phyloP scores from a whole-genome alignment of 2,329 filamentous ascomycete species.

The Podosphaera fusca region DNA sequence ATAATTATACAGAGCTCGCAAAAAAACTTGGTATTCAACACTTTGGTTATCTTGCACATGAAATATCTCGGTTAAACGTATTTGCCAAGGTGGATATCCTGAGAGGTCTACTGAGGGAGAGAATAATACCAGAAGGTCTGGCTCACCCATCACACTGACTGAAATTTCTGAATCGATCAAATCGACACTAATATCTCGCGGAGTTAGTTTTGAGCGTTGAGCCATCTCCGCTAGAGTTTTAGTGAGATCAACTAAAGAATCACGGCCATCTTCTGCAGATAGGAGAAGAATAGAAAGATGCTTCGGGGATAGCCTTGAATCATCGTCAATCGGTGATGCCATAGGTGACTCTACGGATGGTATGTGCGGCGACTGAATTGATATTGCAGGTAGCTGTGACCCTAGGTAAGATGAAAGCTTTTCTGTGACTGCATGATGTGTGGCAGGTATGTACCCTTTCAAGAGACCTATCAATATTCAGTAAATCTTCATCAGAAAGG shows the following conservation, averaged over 20 bases:
- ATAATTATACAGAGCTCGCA: conserved; percentile 63
- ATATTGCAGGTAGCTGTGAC: conserved; percentile 44
- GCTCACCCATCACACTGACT: conserved; percentile 61
- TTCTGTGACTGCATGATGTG: conserved; percentile 54
- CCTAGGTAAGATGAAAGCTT: conserved; percentile 82
- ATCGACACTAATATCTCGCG: conserved; percentile 62
- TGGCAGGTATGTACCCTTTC: conserved; percentile 70
- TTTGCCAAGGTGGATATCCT: conserved; percentile 91
- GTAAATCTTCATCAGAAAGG: neutral
- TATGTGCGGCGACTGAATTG: conserved; percentile 48
- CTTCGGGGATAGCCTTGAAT: conserved; percentile 17
- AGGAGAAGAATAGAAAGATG: conserved; percentile 48
- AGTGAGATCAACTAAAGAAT: conserved; percentile 86
- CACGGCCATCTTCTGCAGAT: conserved; percentile 69
- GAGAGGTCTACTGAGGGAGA: conserved; percentile 61
- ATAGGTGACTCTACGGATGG: conserved; percentile 29
- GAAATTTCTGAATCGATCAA: conserved; percentile 75
- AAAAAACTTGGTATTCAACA: conserved; percentile 85
- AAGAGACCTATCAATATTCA: conserved; percentile 40
- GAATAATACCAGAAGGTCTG: conserved; percentile 75
- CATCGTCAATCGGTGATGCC: conserved; percentile 21
- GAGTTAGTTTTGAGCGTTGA: conserved; percentile 61
- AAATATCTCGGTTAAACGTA: conserved; percentile 86
- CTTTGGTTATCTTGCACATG: conserved; percentile 51
- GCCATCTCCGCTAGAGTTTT: conserved; percentile 90